Evolutionary conservation across 495 filamentous ascomycete genomes (phyloP), one percentile per base, ranked within the genome.

Genomic region (Penicillium lividum): DNA sequence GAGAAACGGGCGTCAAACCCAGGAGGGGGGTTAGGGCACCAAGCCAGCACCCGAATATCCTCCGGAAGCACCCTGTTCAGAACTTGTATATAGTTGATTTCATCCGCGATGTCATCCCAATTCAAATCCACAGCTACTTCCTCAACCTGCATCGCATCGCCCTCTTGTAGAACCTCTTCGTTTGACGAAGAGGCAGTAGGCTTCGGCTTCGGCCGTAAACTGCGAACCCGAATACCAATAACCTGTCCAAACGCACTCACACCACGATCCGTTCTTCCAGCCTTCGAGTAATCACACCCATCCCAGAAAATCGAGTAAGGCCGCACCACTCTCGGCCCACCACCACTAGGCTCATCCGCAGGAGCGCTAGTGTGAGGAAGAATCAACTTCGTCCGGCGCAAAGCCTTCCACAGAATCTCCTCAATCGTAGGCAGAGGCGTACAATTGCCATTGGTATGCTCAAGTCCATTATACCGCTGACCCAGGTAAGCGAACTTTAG

Each of bases 201-300:
- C 43, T 68, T 67, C 5, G 58, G 58, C 62, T 68, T 77, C 29
- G 90, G 91, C 54, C 85, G 74, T 53, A 86, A 86, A 73, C 91
- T 96, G 64, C 94, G 83, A 25, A 98, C 84, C 49, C 88, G 76
- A 40, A 98, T 72, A 6, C 83, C 86, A 70, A 98, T 85, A 53
- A 98, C 94, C 76, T 98, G 94, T 5, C 94, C 95, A 78, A 98
- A 98, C 6, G 94, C 92, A 75, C 91, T 96, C 30, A 98, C 94
- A 25, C 94, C 94, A 54, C 82, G 82, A 68, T 98, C 94, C 15
- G 94, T 98, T 53, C 94, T 79, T 2, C 94, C 94, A 65, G 93
- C 96, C 69, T 98, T 98, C 1, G 89, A 90, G 72, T 97, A 98
- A 48, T 95, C 88, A 66, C 82, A 90, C 0, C 86, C 86, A 33